A percentile compares a stretch with the other conserved stretches of the same genome.
Evolutionary conservation across 805 yeast genomes (phyloP).

Genomic region (Candida easanensis): DNA sequence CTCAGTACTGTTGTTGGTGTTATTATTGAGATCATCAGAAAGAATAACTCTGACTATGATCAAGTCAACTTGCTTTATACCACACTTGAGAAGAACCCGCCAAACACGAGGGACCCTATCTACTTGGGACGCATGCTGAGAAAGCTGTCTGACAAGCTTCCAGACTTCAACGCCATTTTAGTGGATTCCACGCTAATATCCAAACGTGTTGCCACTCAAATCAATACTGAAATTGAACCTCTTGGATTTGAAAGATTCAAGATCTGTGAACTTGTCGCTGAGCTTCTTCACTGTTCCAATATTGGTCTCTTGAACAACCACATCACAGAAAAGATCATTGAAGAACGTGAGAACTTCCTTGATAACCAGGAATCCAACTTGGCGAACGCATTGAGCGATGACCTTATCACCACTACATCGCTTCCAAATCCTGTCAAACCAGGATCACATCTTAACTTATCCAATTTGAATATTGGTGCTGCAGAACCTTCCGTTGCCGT

Average conservation of each 20-base stretch:
- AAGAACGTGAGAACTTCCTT: conserved; percentile 68
- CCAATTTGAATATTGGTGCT: conserved; percentile 26
- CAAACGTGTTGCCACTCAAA: conserved; percentile 37
- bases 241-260: conserved; percentile 93
- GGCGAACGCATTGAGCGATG: conserved; percentile 29
- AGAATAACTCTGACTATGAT: conserved; percentile 95
- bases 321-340: conserved; percentile 62
- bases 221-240: conserved; percentile 65
- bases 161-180: conserved; percentile 51
- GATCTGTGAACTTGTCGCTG: conserved; percentile 91
- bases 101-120: conserved; percentile 85
- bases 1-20: conserved; percentile 89
- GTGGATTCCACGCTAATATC: conserved; percentile 17
- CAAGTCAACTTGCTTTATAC: conserved; percentile 72
- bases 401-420: conserved; percentile 11
- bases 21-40: conserved; percentile 88
- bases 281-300: conserved; percentile 90
- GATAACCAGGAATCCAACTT: conserved; percentile 26
- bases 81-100: conserved; percentile 79
- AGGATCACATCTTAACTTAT: conserved; percentile 17
- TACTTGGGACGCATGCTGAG: conserved; percentile 80
- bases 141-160: conserved; percentile 64
- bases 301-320: conserved; percentile 87
- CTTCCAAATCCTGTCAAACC: background rate
- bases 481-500: conserved; percentile 30